Evolutionary conservation across 495 filamentous ascomycete species (phyloP).

Genomic region (Xylaria scruposa): DNA sequence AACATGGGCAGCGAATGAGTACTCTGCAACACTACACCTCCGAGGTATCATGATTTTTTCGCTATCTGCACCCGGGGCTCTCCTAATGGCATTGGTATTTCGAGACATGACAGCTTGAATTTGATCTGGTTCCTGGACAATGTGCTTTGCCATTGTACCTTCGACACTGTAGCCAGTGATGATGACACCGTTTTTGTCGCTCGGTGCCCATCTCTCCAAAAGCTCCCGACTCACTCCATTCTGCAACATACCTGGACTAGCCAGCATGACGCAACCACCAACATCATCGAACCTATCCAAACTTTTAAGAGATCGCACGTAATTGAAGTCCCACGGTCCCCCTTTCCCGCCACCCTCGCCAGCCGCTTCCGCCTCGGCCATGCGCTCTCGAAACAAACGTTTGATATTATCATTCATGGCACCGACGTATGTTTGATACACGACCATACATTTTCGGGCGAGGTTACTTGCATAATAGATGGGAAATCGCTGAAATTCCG

Average conservation of each 20-base stretch:
- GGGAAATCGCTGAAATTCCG: constrained; percentile 83
- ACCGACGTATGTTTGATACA: constrained; percentile 96
- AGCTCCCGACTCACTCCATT: constrained; percentile 92
- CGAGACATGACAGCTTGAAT: constrained; percentile 92
- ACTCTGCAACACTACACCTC: constrained; percentile 89
- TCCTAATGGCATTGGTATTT: constrained; percentile 58
- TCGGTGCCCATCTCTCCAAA: constrained; percentile 94
- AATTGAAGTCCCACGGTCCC: constrained; percentile 96
- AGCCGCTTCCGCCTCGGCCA: constrained; percentile 82
- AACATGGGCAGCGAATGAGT: constrained; percentile 94
- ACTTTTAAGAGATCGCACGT: constrained; percentile 85
- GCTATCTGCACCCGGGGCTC: constrained; percentile 63
- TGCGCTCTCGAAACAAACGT: constrained; percentile 80
- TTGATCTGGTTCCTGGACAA: constrained; percentile 89
- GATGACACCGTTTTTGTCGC: constrained; percentile 91
- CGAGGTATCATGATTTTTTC: constrained; percentile 92
- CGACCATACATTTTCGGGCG: constrained; percentile 95
- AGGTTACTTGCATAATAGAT: constrained; percentile 97
- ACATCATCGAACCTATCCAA: constrained; percentile 96
- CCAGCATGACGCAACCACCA: constrained; percentile 95
- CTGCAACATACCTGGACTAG: constrained; percentile 96
- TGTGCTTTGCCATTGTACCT: constrained; percentile 95
- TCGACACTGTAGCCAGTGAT: constrained; percentile 98
- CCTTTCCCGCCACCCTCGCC: constrained; percentile 72
- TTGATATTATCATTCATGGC: constrained; percentile 99